A percentile compares a stretch with the other conserved stretches of the same genome.
These are phyloP conservation scores for Pythium myriotylum DNA, from an alignment of 352 stramenopile genomes.

Conservation along the genomic window DNA sequence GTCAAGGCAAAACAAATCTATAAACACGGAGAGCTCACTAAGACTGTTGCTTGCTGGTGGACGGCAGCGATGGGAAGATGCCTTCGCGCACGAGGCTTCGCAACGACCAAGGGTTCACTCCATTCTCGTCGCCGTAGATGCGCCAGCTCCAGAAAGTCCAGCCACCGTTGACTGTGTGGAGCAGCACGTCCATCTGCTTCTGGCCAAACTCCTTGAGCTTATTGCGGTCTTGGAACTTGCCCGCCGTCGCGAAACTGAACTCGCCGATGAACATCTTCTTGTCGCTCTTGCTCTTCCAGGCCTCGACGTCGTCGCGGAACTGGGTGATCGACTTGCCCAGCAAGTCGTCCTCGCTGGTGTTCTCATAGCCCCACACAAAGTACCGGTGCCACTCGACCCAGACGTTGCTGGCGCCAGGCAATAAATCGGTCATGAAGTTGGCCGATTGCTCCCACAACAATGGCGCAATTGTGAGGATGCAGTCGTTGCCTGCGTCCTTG, in stretches of 20 bases:
- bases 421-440: conserved; percentile 51
- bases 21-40: background rate
- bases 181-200: conserved; percentile 50
- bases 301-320: conserved; percentile 40
- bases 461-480: conserved; percentile 58
- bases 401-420: conserved; percentile 70
- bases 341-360: conserved; percentile 49
- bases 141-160: conserved; percentile 81
- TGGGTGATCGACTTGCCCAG: conserved; percentile 47
- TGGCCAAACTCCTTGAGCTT: conserved; percentile 54
- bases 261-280: conserved; percentile 62
- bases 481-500: conserved; percentile 49
- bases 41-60: conserved; percentile 2
- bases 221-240: conserved; percentile 53
- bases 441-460: conserved; percentile 54
- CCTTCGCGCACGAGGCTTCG: conserved; percentile 53
- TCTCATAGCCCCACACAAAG: conserved; percentile 82
- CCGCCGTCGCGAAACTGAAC: conserved; percentile 61
- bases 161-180: conserved; percentile 54
- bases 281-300: conserved; percentile 43
- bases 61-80: conserved; percentile 11
- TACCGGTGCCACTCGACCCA: conserved; percentile 87
- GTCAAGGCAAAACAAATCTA: too few relatives aligned
- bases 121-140: conserved; percentile 62
- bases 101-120: conserved; percentile 67